Evolutionary conservation across 148 eudicot genomes (phyloP), one percentile per base, ranked within the genome.

Genomic region (Cornus controversa): DNA sequence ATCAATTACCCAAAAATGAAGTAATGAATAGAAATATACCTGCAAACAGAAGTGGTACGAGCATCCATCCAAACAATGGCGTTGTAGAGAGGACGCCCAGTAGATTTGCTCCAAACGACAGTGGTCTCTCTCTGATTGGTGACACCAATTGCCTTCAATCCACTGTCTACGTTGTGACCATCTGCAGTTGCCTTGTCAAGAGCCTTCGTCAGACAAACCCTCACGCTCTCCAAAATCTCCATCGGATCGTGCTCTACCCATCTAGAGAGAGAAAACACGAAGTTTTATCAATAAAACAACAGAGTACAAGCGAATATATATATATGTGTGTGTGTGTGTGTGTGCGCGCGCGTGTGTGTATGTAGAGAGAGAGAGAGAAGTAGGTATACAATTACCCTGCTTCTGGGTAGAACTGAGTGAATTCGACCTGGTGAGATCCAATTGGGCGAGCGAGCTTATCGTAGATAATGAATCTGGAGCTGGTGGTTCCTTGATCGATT

Each of bases 11-110:
- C 1, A 65, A n/a, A n/a, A 40, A 60, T 45, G 2, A 60, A 13
- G 0, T 62, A 22, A 50, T 28, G 60, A 45, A 15, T n/a, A 67
- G 54, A 47, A 66, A 47, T 0, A 20, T 7, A 96, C 99, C 99
- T 96, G 97, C 99, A 96, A 78, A 96, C 81, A 65, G 95, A 87
- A 77, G 90, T 96, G 71, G 99, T 96, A 27, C 99, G 98, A 68
- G 78, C 92, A 86, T 96, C 99, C 99, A 96, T 96, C 99, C 99
- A 93, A 84, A 93, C 98, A 79, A 96, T 90, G 80, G 99, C 99
- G 36, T 93, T 92, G 57, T 93, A 74, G 67, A 96, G 95, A 81
- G 97, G 95, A 74, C 67, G 64, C 2, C 99, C 99, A 2, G 94
- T 90, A 50, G 98, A 88, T 83, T 89, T 96, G 85, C 99, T 93